Base-by-base conservation (phyloP, 1,284 basidiomycete species). In the Flammula alnicola region DNA sequence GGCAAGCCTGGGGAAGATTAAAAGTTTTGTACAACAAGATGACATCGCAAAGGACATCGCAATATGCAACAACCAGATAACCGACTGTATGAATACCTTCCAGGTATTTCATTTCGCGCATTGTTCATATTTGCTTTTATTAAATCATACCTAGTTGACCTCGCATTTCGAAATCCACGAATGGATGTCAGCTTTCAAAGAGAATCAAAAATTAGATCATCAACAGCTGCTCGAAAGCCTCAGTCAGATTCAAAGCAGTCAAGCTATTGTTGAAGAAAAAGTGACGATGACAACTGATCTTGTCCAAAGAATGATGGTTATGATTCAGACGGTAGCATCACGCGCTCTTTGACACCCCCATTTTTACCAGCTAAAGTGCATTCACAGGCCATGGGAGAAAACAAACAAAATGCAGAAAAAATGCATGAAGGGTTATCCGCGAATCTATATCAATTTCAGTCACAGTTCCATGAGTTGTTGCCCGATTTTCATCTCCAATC, bases 381-480 rank as follows among this genome's bases (percentile, higher is more conserved):
- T n/a, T n/a, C n/a, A n/a, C n/a, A n/a, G 69, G 50, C 69, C 32
- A 62, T 77, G 59, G 60, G 59, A 5, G 61, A 72, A 40, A 71
- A 69, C 33, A 61, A 66, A 33, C 47, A 61, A 41, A 56, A 56
- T 14, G 68, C 70, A 3, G 63, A 70, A 50, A 60, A 59, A 26
- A 57, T 66, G 20, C 77, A 76, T 51, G 65, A 60, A 6, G 77
- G 76, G 0, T 63, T 83, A 12, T 71, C 72, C 11, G 67, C 63
- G 26, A 79, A 79, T 51, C 60, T 83, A n/a, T 80, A 75, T 53
- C 64, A 70, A 19, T 61, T 82, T 19, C 78, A 80, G 52, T 62
- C 66, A 17, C 60, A 66, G 14, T 72, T 74, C 6, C 68, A 71
- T 1, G 67, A 71, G 43, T 66, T 83, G 14, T 69, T 81, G 40